Base-by-base conservation (phyloP, 371 early-diverging fungal species). In the Mortierella sp. region DNA sequence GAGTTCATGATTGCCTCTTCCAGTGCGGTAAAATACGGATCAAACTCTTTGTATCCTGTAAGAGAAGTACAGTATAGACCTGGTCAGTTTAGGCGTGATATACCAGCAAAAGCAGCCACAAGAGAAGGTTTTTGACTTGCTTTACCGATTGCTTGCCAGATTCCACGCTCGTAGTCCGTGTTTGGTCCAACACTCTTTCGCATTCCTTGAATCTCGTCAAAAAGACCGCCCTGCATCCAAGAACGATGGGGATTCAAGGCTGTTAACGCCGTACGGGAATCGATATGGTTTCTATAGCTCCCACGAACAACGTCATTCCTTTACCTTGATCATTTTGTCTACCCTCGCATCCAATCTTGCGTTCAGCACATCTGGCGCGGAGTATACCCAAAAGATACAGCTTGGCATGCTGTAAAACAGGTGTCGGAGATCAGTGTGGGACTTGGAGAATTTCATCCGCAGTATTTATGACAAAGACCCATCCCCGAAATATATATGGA, bases 331-430 rank as follows among this genome's bases (percentile, higher is more conserved):
- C 98, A 97, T 97, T 27, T 81, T 84, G 72, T 93, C 93, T 1
- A 96, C 93, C 12, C 98, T 89, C 6, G 80, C 81, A 72, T 96
- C 94, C 11, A 97, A 79, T 8, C 98, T 87, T 32, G 84, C 84
- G 46, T 93, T 87, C 27, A 97, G 79, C 4, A 81, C 78, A 1
- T 70, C 62, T 2, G 87, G 84, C 28, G 92, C 90, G 0, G 94
- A 89, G 70, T 94, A 92, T 1, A 95, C 82, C 98, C 98, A 98
- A 50, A 96, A 90, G 14, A 97, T 83, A 28, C 92, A 78, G 0
- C 94, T 87, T 6, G 83, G 82, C 72, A 82, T 92, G 56, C 89
- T 73, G 43, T 1, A 0, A 15, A 11, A 11, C 30, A 28, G 6
- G 21, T n/a, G 14, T 26, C 50, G 15, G 32, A 31, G 21, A 7